Conservation (phyloP, 176 grass and related monocot genomes). For the Zizania latifolia region DNA sequence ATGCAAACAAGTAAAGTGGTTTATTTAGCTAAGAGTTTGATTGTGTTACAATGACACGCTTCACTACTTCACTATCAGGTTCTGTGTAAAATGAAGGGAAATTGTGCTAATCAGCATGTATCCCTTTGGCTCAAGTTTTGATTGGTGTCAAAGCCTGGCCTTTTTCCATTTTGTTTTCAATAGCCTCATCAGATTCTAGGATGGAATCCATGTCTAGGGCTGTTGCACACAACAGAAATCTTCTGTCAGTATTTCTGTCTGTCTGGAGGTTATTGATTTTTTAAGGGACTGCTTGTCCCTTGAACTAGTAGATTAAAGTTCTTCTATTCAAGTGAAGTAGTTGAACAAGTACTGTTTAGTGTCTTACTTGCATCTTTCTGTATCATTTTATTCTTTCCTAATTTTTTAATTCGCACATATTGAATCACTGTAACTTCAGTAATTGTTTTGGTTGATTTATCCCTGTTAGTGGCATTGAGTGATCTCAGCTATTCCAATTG, state of each 20-base stretch:
- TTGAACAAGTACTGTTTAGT: neutral
- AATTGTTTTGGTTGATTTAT: neutral
- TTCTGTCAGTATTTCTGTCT: neutral
- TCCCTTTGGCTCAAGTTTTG: neutral
- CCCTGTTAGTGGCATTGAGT: neutral
- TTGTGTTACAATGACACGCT: neutral
- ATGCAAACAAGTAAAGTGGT: neutral
- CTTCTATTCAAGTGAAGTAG: neutral
- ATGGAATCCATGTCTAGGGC: neutral
- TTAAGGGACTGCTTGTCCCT: neutral
- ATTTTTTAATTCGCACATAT: neutral
- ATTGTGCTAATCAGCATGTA: neutral
- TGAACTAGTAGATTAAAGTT: neutral
- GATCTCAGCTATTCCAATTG: neutral
- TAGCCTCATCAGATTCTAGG: neutral
- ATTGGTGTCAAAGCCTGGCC: neutral
- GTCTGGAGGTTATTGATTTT: conserved; percentile 2
- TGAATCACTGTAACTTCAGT: neutral
- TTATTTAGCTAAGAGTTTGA: neutral
- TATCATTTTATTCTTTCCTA: neutral
- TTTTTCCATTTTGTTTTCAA: neutral
- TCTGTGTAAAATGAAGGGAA: neutral
- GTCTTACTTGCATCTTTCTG: neutral
- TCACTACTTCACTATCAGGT: neutral
- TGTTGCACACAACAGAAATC: neutral